These are phyloP conservation scores for Xanthoconium purpureum DNA, from an alignment of 768 basidiomycete genomes.

Conservation along the genomic window DNA sequence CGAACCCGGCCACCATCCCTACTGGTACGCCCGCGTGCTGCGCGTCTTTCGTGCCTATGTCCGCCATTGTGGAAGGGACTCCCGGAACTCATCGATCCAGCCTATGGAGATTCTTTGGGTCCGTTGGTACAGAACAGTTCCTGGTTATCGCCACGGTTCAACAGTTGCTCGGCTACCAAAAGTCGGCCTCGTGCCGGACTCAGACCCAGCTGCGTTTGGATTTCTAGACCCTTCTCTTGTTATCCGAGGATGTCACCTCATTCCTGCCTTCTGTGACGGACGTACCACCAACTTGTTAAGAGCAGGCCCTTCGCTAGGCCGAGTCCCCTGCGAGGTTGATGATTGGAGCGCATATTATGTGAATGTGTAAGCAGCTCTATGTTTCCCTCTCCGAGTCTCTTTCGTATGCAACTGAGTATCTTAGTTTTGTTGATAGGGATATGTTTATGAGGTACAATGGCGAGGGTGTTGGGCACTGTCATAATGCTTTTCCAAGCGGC, in stretches of 20 bases:
- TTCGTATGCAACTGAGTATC: background rate
- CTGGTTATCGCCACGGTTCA: background rate
- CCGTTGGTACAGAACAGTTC: conserved; percentile 28
- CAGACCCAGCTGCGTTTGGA: conserved; percentile 27
- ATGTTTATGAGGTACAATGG: conserved; percentile 19
- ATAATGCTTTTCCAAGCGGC: background rate
- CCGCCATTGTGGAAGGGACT: conserved; percentile 1
- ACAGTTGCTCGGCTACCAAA: conserved; percentile 12
- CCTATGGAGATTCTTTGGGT: conserved; percentile 35
- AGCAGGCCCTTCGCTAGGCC: background rate
- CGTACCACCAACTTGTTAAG: background rate
- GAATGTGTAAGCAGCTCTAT: conserved; percentile 20
- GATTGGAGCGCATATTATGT: conserved; percentile 27
- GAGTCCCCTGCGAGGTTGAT: background rate
- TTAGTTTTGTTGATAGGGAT: conserved; percentile 5
- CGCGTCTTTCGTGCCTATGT: conserved; percentile 30
- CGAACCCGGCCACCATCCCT: conserved; percentile 22
- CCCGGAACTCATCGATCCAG: background rate
- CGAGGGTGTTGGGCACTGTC: conserved; percentile 28
- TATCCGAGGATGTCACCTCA: conserved; percentile 28
- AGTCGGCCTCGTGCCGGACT: conserved; percentile 22
- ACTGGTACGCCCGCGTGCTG: conserved; percentile 32
- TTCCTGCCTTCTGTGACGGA: conserved; percentile 32
- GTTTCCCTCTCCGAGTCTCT: background rate
- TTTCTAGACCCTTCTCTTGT: conserved; percentile 28